Evolutionary conservation across 2,329 filamentous ascomycete genomes (phyloP).

Genomic region (Zymoseptoria tritici): DNA sequence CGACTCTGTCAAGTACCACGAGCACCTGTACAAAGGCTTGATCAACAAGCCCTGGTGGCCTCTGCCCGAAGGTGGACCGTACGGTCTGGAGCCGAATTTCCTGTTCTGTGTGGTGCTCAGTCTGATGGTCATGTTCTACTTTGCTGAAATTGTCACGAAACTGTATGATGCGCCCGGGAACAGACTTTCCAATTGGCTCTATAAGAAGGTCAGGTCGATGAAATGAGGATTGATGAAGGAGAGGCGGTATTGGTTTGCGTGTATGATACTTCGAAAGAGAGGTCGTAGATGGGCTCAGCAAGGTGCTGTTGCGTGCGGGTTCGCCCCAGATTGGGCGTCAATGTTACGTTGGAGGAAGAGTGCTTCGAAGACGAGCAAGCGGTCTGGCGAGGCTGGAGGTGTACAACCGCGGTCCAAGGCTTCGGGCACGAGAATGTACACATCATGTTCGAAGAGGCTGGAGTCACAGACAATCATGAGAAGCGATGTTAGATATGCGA

Average conservation of each 20-base stretch:
- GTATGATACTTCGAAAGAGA: neutral
- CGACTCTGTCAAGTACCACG: constrained; percentile 14
- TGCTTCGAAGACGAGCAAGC: neutral
- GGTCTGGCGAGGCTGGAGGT: neutral
- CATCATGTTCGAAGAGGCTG: neutral
- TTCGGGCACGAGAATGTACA: neutral
- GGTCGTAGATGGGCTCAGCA: neutral
- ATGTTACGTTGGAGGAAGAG: neutral
- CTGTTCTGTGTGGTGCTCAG: constrained; percentile 17
- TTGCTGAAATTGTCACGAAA: constrained; percentile 22
- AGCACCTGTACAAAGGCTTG: constrained; percentile 16
- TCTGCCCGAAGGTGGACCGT: constrained; percentile 17
- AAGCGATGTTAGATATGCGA: neutral
- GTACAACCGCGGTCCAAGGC: too few relatives aligned
- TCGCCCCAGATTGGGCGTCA: neutral
- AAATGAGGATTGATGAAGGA: constrained; percentile 1
- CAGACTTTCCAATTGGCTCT: constrained; percentile 18
- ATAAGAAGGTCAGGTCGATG: constrained; percentile 14
- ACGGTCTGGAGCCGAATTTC: constrained; percentile 21
- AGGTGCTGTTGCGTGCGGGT: neutral
- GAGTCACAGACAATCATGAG: neutral
- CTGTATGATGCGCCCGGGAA: constrained; percentile 20
- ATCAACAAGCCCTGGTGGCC: constrained; percentile 21
- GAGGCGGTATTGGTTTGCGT: neutral
- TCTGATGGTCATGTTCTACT: constrained; percentile 21